These are phyloP conservation scores for Coemansia sp. DNA, from an alignment of 192 early-diverging fungal genomes.

Conservation along the genomic window DNA sequence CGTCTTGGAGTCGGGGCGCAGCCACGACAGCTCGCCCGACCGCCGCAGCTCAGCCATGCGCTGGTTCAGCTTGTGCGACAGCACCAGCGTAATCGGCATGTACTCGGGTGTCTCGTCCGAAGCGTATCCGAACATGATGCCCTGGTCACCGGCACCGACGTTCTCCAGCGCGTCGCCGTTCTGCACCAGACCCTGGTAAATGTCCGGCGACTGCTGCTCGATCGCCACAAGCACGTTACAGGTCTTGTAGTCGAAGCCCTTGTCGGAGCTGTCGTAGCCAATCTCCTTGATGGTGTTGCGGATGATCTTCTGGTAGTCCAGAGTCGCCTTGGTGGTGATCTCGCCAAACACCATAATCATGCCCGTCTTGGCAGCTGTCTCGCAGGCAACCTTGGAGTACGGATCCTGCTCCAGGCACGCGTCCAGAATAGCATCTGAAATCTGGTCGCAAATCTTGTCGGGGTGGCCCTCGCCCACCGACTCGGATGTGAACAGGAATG, in stretches of 20 bases:
- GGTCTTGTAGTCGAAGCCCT: slow-evolving; percentile 99
- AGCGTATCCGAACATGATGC: slow-evolving; percentile 92
- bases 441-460: slow-evolving; percentile 99
- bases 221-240: slow-evolving; percentile 99
- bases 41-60: slow-evolving; percentile 95
- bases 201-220: slow-evolving; percentile 99
- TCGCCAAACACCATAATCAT: slow-evolving; percentile 99
- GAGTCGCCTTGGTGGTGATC: slow-evolving; percentile 96
- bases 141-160: slow-evolving; percentile 99
- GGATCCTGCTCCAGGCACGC: slow-evolving; percentile 91
- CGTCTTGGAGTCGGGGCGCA: slow-evolving; percentile 99
- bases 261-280: slow-evolving; percentile 97
- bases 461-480: slow-evolving; percentile 99
- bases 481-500: slow-evolving; percentile 99
- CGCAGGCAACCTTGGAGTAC: slow-evolving; percentile 98
- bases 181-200: slow-evolving; percentile 96
- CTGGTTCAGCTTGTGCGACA: slow-evolving; percentile 97
- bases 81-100: slow-evolving; percentile 94
- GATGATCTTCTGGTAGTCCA: slow-evolving; percentile 99
- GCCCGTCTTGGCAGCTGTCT: slow-evolving; percentile 99
- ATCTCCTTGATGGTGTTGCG: slow-evolving; percentile 98
- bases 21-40: slow-evolving; percentile 83
- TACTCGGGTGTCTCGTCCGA: slow-evolving; percentile 98
- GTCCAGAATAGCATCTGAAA: slow-evolving; percentile 98
- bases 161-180: slow-evolving; percentile 87